Base-by-base conservation (phyloP, 305 asterid species). In the Ajuga reptans region DNA sequence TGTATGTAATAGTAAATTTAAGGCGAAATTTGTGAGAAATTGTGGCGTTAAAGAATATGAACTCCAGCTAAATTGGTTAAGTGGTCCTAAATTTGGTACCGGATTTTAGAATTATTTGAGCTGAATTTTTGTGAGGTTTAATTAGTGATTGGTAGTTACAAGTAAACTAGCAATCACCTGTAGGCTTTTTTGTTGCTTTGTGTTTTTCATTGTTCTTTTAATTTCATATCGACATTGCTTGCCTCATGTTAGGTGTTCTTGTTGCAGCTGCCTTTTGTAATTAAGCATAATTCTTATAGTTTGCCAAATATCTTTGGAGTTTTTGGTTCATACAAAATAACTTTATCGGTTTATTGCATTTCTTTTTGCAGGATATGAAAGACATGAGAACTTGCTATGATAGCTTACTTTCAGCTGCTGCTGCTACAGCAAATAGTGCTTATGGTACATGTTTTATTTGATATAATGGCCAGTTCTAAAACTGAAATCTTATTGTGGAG, bases 321-420 rank as follows among this genome's bases (percentile, higher is more conserved):
- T 34, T 9, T 60, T 15, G 63, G 64, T 57, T 27, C 42, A 36
- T 66, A 72, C 54, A n/a, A 31, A 53, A 59, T 56, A 61, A 70
- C 34, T 42, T 55, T 59, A 1, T 54, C 16, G 29, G 51, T 45
- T 39, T 6, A 57, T 49, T 76, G 76, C 39, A 46, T 67, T 69
- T 56, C n/a, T 31, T 62, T 68, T 80, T 79, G 69, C 85, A 93
- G 99, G 99, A 93, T 81, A 85, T 90, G 95, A 89, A 87, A 64
- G 97, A 90, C 77, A 90, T 92, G 96, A 87, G 92, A 79, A 77
- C 86, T 17, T 90, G 96, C 86, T 90, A 88, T 55, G 98, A 90
- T 79, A 82, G 92, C 75, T 82, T 92, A 49, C 95, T 92, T 67
- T 90, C 97, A 60, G 97, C 98, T n/a, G 98, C 98, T 41, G 98